Conservation (phyloP, 2,329 filamentous ascomycete species). For the Blastomyces silverae region DNA sequence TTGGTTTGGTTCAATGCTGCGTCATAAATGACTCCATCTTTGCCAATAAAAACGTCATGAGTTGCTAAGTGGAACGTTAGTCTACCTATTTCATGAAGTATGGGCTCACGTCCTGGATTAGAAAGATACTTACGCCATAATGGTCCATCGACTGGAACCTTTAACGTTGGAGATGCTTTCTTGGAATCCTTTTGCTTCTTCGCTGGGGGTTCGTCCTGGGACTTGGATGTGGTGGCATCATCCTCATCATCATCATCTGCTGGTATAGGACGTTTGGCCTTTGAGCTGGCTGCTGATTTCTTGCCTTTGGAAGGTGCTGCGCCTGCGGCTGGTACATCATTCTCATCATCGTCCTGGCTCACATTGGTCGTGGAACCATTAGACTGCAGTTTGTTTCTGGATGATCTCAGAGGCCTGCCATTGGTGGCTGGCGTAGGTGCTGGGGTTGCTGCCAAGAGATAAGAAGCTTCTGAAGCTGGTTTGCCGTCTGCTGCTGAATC, state of each 20-base stretch:
- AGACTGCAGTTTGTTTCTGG: constrained; percentile 11
- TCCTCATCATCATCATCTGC: constrained; percentile 18
- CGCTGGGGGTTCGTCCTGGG: constrained; percentile 23
- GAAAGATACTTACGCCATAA: constrained; percentile 23
- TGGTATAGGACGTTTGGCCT: constrained; percentile 28
- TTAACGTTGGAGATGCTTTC: constrained; percentile 27
- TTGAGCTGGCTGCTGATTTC: constrained; percentile 21
- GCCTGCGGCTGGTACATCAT: constrained; percentile 21
- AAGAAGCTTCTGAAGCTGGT: constrained; percentile 37
- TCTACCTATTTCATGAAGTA: background rate
- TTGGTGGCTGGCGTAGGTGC: constrained; percentile 13
- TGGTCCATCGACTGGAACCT: constrained; percentile 45
- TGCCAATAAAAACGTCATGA: constrained; percentile 58
- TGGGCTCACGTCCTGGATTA: background rate
- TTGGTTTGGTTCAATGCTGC: constrained; percentile 75
- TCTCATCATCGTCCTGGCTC: background rate
- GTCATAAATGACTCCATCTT: constrained; percentile 63
- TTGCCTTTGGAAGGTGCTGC: constrained; percentile 31
- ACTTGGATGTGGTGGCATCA: constrained; percentile 25
- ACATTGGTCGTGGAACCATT: background rate
- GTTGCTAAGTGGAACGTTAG: constrained; percentile 15
- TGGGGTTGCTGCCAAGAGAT: constrained; percentile 28
- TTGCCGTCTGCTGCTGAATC: constrained; percentile 46
- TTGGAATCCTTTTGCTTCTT: constrained; percentile 42
- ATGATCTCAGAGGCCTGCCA: background rate